Conservation (phyloP, 345 rosid genomes). For the Chamaenerion angustifolium region DNA sequence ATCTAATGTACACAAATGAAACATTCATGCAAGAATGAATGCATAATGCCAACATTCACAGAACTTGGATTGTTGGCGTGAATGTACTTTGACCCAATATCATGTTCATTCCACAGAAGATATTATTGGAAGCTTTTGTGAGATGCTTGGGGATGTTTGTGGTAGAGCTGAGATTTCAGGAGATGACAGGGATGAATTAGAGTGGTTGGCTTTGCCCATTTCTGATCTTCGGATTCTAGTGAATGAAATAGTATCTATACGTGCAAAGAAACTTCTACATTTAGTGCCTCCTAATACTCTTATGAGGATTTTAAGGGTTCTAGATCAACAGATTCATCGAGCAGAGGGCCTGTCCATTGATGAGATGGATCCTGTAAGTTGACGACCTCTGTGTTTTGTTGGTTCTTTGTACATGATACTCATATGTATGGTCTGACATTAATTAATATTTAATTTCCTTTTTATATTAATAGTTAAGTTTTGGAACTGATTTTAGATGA, state of each 20-base stretch:
- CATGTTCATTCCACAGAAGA: conserved; percentile 31
- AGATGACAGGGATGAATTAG: conserved; percentile 83
- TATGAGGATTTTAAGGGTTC: conserved; percentile 48
- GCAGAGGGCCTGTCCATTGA: conserved; percentile 83
- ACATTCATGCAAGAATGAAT: neutral
- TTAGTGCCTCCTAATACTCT: conserved; percentile 77
- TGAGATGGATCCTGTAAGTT: conserved; percentile 63
- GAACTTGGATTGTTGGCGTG: too few species aligned
- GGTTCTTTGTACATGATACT: too few species aligned
- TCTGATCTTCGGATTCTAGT: conserved; percentile 62
- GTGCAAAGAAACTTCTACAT: conserved; percentile 73
- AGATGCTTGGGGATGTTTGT: conserved; percentile 70
- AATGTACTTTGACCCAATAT: neutral
- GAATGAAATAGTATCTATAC: conserved; percentile 59
- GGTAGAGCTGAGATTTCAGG: conserved; percentile 61
- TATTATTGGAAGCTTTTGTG: conserved; percentile 46
- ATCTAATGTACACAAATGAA: neutral
- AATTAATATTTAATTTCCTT: too few species aligned
- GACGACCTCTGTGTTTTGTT: conserved; percentile 4
- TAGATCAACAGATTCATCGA: conserved; percentile 95
- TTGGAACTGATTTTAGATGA: too few species aligned
- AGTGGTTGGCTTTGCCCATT: conserved; percentile 62
- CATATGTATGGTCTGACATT: too few species aligned
- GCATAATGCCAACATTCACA: neutral
- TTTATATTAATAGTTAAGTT: too few species aligned